Evolutionary conservation across 441 rosid genomes (phyloP), one percentile per base, ranked within the genome.

Genomic region (Geranium incanum): DNA sequence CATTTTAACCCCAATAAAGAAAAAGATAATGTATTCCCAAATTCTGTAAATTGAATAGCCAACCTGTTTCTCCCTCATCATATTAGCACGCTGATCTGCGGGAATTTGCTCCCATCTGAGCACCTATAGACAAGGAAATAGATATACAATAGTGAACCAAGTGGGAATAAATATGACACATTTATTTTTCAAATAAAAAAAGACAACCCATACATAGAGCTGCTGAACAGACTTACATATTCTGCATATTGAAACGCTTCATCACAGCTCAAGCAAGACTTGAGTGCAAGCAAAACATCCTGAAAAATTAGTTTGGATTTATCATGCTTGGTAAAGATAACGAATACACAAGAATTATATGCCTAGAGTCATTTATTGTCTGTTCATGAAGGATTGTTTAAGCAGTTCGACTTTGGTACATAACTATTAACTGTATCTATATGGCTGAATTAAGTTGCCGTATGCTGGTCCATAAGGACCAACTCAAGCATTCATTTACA

Each of bases 31-130:
- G 15, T 5, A 45, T 15, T 59, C 64, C 64, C 33, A 3, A 59
- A 16, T 59, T 19, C 9, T 59, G 62, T 6, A 39, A 70, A 67
- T 52, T 72, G 69, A 59, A 8, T 38, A 4, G 13, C 36, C 64
- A 71, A 89, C 97, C 97, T 90, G 99, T 81, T 94, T 94, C 82
- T 94, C 99, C 28, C 91, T 85, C 88, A 80, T 80, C 78, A 94
- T 19, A 78, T 90, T 97, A 79, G 97, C 95, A 38, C 97, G 88
- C 66, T 80, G 77, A 79, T 89, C 97, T 63, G 97, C 91, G 60
- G 99, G 97, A 81, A 94, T 86, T 80, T 89, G 83, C 83, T 89
- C 97, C 99, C 99, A 94, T 71, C 86, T 82, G 73, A 94, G 82
- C 41, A 88, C 86, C 99, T 94, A 73, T 21, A 37, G 63, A 43